Base-by-base conservation (phyloP, 2,329 filamentous ascomycete genomes). In the Pseudohalonectria lignicola region DNA sequence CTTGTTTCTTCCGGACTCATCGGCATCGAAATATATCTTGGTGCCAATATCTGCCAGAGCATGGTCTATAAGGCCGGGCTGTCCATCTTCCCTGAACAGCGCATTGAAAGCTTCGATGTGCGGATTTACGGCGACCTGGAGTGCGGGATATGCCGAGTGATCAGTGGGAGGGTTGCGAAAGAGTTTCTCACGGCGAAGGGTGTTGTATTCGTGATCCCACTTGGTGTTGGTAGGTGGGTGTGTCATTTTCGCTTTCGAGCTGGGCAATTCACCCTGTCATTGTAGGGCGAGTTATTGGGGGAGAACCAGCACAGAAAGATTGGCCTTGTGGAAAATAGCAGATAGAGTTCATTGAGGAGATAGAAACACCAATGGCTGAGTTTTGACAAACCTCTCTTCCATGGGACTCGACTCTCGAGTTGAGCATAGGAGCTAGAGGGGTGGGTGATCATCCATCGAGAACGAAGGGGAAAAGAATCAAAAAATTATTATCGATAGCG, bases 21-120 rank as follows among this genome's bases (percentile, higher is more conserved):
- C 74, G 46, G 86, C 86, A 57, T 98, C 92, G 35, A 94, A 75
- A 53, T 84, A 94, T 4, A 76, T 76, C 63, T 90, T 93, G 45
- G 76, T 82, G 52, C 90, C 92, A 62, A 98, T 96, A 55, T 98
- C 92, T 53, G 75, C 76, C 43, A 96, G 59, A 11, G 74, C 87
- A 46, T 86, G 79, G 36, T 82, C 75, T 39, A 98, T 53, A 41
- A 78, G 56, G 31, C 67, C 60, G 12, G 55, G 57, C 45, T 59
- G 62, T 36, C 84, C 86, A 59, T 81, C 72, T 41, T 72, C 68
- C 23, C 79, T 75, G 55, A 95, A 93, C 34, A 96, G 71, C 37
- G 79, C 79, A 66, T 98, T 94, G 75, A 95, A 98, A 6, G 92
- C 92, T 53, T 95, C 81, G 50, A 96, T 82, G 60, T 98, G 92